Conservation (phyloP, 2,329 filamentous ascomycete species). For the Claviceps sp. region DNA sequence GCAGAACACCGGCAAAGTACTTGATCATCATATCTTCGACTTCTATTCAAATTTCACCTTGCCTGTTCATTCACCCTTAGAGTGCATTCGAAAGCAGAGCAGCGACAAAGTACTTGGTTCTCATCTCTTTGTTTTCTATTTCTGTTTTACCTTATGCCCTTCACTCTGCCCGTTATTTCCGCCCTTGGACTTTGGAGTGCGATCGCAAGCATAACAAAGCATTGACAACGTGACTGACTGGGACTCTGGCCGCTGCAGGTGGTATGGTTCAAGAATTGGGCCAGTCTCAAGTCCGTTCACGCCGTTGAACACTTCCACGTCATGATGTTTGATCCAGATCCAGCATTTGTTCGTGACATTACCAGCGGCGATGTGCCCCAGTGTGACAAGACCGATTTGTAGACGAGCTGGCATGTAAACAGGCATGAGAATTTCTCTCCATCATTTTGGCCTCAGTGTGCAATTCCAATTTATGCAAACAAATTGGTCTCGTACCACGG, state of each 20-base stretch:
- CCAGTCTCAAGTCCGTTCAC: slow-evolving; percentile 68
- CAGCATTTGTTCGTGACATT: slow-evolving; percentile 52
- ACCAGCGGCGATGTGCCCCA: slow-evolving; percentile 64
- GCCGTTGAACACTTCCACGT: slow-evolving; percentile 91
- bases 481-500: background rate
- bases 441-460: background rate
- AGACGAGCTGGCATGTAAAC: background rate
- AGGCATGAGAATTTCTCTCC: background rate
- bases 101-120: no score
- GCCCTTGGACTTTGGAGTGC: background rate
- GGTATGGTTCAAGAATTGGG: slow-evolving; percentile 61
- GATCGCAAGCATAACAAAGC: background rate
- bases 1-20: background rate
- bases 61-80: background rate
- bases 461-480: background rate
- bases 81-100: no score
- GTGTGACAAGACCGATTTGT: slow-evolving; percentile 26
- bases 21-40: background rate
- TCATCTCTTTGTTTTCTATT: background rate
- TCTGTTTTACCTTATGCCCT: no score
- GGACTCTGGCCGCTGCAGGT: slow-evolving; percentile 13
- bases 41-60: background rate
- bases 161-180: background rate
- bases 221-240: background rate
- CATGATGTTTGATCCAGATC: slow-evolving; percentile 70